A percentile compares a stretch with the other conserved stretches of the same genome.
phyloP scores from a whole-genome alignment of 1,139 yeast species.

The Sugiyamaella japonica region DNA sequence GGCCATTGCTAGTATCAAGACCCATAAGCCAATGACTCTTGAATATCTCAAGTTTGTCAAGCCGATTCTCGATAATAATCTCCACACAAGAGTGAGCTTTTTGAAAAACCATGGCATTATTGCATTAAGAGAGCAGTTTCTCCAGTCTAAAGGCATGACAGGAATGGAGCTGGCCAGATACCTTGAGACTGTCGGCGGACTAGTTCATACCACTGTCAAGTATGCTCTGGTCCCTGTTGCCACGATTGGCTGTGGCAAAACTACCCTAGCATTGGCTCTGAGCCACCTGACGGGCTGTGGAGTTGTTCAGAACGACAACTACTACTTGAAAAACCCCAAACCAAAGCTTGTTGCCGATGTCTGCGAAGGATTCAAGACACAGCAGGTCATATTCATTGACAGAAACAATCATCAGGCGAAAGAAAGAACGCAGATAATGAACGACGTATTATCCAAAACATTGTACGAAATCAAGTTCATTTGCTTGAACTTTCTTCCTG shows the following conservation, averaged over 20 bases:
- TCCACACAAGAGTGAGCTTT: conserved; percentile 50
- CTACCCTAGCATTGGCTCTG: conserved; percentile 72
- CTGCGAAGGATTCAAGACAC: conserved; percentile 43
- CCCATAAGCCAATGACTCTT: conserved; percentile 52
- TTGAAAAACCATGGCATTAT: conserved; percentile 71
- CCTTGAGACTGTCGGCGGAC: conserved; percentile 10
- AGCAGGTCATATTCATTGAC: conserved; percentile 67
- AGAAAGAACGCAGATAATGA: conserved; percentile 69
- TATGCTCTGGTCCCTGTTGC: conserved; percentile 80
- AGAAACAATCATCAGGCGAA: conserved; percentile 74
- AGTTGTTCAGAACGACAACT: conserved; percentile 83
- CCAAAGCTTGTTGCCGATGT: conserved; percentile 53
- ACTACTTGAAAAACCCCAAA: conserved; percentile 47
- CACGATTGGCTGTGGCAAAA: conserved; percentile 94
- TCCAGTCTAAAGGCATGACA: conserved; percentile 49
- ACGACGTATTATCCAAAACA: conserved; percentile 42
- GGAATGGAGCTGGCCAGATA: conserved; percentile 45
- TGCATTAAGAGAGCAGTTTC: conserved; percentile 60
- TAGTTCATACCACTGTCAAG: conserved; percentile 36
- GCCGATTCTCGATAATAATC: conserved; percentile 48
- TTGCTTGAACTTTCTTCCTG: conserved; percentile 67
- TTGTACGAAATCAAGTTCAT: conserved; percentile 49
- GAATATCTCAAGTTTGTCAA: conserved; percentile 68
- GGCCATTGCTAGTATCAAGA: conserved; percentile 5
- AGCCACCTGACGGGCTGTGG: conserved; percentile 61